Conservation (phyloP, 345 rosid genomes). For the Eucalyptus rudis region DNA sequence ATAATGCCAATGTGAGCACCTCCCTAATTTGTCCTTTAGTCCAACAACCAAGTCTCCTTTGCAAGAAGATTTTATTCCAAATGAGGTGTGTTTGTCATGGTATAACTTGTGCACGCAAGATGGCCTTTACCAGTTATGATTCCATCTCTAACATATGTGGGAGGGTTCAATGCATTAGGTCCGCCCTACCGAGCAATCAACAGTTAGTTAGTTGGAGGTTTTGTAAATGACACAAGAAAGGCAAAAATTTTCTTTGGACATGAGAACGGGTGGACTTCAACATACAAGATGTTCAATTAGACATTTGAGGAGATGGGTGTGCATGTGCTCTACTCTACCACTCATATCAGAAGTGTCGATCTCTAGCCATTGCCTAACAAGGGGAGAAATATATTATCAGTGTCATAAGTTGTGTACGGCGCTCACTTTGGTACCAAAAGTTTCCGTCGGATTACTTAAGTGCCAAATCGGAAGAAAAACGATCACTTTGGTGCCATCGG, state of each 20-base stretch:
- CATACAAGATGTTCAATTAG: neutral
- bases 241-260: neutral
- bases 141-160: neutral
- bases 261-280: neutral
- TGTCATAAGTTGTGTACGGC: too few relatives aligned
- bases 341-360: fast-evolving
- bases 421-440: too few relatives aligned
- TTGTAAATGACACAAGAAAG: neutral
- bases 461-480: too few relatives aligned
- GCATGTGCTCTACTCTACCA: neutral
- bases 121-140: neutral
- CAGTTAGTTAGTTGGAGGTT: neutral
- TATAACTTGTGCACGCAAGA: neutral
- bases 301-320: neutral
- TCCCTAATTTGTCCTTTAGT: neutral
- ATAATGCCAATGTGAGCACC: neutral
- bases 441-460: too few relatives aligned
- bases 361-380: neutral
- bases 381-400: too few relatives aligned
- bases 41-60: neutral
- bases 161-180: neutral
- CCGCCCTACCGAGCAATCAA: neutral
- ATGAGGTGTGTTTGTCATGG: neutral
- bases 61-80: neutral
- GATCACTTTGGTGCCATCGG: too few relatives aligned